phyloP scores from a whole-genome alignment of 2,329 filamentous ascomycete species.

The Coleophoma eucalyptorum region DNA sequence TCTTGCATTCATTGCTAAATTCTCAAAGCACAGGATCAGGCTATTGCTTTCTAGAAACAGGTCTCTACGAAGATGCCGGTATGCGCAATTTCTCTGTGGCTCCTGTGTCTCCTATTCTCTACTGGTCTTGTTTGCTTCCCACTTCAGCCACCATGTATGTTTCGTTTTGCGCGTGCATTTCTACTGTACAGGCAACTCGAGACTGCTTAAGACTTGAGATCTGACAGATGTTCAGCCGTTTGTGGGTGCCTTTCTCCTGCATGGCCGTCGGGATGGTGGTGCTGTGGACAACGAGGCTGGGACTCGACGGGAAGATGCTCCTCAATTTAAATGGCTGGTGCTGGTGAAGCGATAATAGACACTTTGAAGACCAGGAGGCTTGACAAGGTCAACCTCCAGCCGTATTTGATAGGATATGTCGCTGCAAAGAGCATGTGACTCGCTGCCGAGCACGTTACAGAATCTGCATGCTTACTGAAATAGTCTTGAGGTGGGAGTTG shows the following conservation, averaged over 20 bases:
- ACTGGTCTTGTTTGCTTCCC: neutral
- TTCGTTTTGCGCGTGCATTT: too few species aligned
- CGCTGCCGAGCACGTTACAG: slow-evolving; percentile 1
- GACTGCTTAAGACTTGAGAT: neutral
- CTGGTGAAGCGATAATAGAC: too few species aligned
- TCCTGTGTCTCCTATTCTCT: neutral
- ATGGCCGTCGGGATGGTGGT: neutral
- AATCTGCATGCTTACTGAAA: slow-evolving; percentile 4
- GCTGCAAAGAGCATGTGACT: neutral
- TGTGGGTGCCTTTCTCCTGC: neutral
- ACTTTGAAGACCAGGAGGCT: too few species aligned
- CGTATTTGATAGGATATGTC: neutral
- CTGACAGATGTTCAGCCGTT: neutral
- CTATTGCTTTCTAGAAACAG: neutral
- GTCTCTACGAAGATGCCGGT: neutral
- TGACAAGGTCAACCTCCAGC: too few species aligned
- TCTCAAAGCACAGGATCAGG: slow-evolving; percentile 5
- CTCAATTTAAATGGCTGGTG: neutral
- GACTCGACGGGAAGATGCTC: neutral
- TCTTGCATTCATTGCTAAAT: slow-evolving; percentile 1
- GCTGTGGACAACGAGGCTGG: neutral
- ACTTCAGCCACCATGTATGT: neutral
- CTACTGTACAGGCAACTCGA: too few species aligned
- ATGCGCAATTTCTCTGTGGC: neutral
- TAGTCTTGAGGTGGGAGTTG: neutral